Percentiles rank a stretch among this genome's conserved stretches.
phyloP scores from a whole-genome alignment of 2,329 filamentous ascomycete genomes.

The Metarhizium rileyi region DNA sequence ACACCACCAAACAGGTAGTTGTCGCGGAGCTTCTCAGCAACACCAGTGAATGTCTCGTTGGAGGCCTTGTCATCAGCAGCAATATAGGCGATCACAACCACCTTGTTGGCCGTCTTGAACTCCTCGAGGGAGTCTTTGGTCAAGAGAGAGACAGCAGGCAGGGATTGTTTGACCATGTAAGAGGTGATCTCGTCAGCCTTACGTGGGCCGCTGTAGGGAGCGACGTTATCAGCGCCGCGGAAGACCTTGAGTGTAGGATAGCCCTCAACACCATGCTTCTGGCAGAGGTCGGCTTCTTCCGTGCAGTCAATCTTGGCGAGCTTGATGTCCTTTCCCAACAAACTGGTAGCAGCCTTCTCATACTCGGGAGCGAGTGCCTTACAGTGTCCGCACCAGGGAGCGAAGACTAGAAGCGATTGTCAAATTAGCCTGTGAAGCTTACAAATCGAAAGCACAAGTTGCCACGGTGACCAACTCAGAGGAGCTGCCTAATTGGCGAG shows the following conservation, averaged over 20 bases:
- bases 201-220: conserved; percentile 78
- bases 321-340: conserved; percentile 82
- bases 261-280: conserved; percentile 82
- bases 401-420: conserved; percentile 56
- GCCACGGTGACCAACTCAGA: neutral
- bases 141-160: conserved; percentile 81
- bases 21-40: conserved; percentile 72
- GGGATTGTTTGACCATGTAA: conserved; percentile 97
- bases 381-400: conserved; percentile 96
- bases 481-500: neutral
- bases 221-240: conserved; percentile 74
- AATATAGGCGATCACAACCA: conserved; percentile 86
- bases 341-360: conserved; percentile 71
- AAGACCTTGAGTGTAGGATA: conserved; percentile 99
- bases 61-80: conserved; percentile 71
- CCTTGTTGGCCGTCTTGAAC: conserved; percentile 97
- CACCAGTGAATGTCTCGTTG: conserved; percentile 71
- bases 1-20: conserved; percentile 86
- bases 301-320: conserved; percentile 92
- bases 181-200: conserved; percentile 70
- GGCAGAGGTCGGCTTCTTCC: conserved; percentile 85
- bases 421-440: conserved; percentile 24
- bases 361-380: conserved; percentile 94
- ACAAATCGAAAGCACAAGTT: neutral
- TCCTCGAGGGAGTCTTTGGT: conserved; percentile 77